A percentile compares a stretch with the other conserved stretches of the same genome.
These are phyloP conservation scores for Cyclotella choctawhatcheeana DNA, from an alignment of 108 stramenopile genomes.

Conservation along the genomic window DNA sequence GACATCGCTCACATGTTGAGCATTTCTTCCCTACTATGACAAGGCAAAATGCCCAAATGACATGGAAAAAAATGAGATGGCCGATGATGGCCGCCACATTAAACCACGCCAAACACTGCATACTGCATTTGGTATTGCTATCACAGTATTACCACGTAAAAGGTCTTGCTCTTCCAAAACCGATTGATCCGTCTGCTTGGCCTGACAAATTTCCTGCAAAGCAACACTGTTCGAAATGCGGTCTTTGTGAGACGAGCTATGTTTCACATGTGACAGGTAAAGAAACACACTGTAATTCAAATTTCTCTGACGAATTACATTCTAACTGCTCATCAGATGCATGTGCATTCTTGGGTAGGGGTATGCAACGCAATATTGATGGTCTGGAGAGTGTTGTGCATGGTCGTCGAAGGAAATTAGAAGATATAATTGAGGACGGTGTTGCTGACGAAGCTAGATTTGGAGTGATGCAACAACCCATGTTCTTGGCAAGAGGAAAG, in stretches of 20 bases:
- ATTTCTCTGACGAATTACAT: no score
- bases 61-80: no score
- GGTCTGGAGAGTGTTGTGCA: constrained; percentile 61
- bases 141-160: no score
- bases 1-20: no score
- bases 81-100: no score
- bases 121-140: no score
- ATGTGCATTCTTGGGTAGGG: constrained; percentile 72
- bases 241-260: constrained; percentile 79
- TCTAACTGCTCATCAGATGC: no score
- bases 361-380: constrained; percentile 74
- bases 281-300: no score
- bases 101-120: no score
- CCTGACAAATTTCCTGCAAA: constrained; percentile 81
- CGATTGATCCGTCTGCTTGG: constrained; percentile 73
- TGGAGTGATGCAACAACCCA: constrained; percentile 71
- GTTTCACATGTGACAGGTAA: constrained; percentile 66
- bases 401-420: constrained; percentile 54
- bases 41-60: no score
- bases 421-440: constrained; percentile 3
- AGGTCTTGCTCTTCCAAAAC: no score
- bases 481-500: constrained; percentile 65
- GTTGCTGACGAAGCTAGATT: constrained; percentile 72
- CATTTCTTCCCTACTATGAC: no score
- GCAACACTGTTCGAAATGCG: constrained; percentile 80